Base-by-base conservation (phyloP, 257 asterid genomes). In the Rubia yunnanensis region DNA sequence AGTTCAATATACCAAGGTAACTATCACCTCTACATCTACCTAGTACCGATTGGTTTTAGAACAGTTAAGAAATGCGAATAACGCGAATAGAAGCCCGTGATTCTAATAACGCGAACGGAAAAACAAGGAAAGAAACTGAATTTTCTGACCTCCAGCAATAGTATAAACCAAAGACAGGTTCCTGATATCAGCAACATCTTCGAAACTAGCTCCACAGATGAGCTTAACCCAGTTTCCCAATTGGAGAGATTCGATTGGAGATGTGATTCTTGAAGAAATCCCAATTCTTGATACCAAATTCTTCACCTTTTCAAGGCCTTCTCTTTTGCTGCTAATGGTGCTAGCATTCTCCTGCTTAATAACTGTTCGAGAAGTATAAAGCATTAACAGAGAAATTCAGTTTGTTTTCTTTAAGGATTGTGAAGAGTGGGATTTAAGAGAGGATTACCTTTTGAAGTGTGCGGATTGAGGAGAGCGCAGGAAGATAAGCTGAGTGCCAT, bases 121-220 rank as follows among this genome's bases (percentile, higher is more conserved):
- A n/a, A n/a, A n/a, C 48, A 2, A 39, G 13, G 28, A 26, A 17
- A 28, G 31, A 36, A 64, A 41, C 34, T 4, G 4, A 54, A 32
- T 30, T 44, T 44, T 38, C 58, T 74, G 78, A 91, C 98, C 98
- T 77, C 98, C 98, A 64, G 96, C 81, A 68, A 88, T 94, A 26
- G 98, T 88, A 72, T 91, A 91, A 73, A 91, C 87, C 82, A 91
- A 77, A 24, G 98, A 91, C 32, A 91, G 95, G 65, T 91, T 88
- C 85, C 98, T 91, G 84, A 91, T 69, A 66, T 88, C 98, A 65
- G 74, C 83, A 67, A 84, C 84, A 81, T 91, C 98, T 95, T 91
- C 98, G 69, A 91, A 91, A 77, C 98, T 91, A 70, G 98, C 98
- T 70, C 98, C 98, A 61, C 95, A 91, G 32, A 91, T 88, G 78